phyloP scores from a whole-genome alignment of 140 eudicot genomes.

The Bidens hawaiensis region DNA sequence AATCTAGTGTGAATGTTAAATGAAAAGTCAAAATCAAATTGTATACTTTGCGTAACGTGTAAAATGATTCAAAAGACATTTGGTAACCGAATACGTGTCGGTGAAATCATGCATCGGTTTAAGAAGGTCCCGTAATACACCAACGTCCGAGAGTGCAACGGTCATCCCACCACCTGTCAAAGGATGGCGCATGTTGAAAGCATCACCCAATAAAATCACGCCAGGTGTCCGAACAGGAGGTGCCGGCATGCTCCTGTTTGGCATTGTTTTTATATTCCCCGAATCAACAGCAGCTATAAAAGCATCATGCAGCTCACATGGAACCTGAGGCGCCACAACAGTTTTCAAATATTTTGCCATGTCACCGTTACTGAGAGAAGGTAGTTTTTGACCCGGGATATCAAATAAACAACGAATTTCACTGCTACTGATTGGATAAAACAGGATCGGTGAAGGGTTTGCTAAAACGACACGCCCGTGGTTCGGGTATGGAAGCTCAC shows the following conservation, averaged over 20 bases:
- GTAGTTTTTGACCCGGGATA: constrained; percentile 60
- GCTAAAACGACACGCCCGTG: too few species aligned
- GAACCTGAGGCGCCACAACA: constrained; percentile 59
- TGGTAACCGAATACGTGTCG: constrained; percentile 31
- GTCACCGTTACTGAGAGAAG: constrained; percentile 47
- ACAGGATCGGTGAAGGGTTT: too few species aligned
- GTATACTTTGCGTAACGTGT: constrained; percentile 50
- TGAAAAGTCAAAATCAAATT: background rate
- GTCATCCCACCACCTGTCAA: constrained; percentile 71
- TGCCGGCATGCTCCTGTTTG: constrained; percentile 55
- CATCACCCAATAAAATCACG: constrained; percentile 50
- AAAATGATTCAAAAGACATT: constrained; percentile 46
- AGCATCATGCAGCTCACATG: constrained; percentile 35
- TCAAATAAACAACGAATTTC: constrained; percentile 49
- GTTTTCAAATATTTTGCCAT: constrained; percentile 61
- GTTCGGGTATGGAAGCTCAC: constrained; percentile 39
- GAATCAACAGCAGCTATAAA: constrained; percentile 42
- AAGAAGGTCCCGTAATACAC: constrained; percentile 41
- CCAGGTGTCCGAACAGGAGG: constrained; percentile 51
- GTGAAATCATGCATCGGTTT: constrained; percentile 39
- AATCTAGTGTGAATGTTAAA: background rate
- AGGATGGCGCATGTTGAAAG: constrained; percentile 71
- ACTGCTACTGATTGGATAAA: too few species aligned
- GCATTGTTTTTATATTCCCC: constrained; percentile 50
- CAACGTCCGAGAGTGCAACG: constrained; percentile 54